Percentiles rank a stretch among this genome's conserved stretches.
Conservation (phyloP, 495 filamentous ascomycete genomes). For the Xylaria acuta region DNA sequence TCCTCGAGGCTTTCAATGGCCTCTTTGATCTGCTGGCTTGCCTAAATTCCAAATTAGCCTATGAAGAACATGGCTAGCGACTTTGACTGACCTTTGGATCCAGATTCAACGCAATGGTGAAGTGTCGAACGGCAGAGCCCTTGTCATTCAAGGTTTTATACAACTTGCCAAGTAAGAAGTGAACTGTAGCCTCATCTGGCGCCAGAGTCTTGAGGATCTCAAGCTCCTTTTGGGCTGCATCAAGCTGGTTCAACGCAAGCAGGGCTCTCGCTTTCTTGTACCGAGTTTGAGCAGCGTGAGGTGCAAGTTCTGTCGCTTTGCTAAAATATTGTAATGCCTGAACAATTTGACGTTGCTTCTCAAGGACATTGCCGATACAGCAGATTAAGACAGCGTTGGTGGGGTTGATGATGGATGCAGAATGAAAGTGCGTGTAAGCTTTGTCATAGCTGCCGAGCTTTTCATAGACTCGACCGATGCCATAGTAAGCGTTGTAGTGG, state of each 20-base stretch:
- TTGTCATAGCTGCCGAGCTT: constrained; percentile 92
- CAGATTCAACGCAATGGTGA: constrained; percentile 91
- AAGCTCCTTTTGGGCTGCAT: constrained; percentile 77
- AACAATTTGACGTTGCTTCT: constrained; percentile 80
- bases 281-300: constrained; percentile 77
- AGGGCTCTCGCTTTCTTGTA: constrained; percentile 92
- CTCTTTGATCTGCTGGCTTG: constrained; percentile 88
- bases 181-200: constrained; percentile 94
- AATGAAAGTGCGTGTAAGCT: constrained; percentile 87
- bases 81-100: constrained; percentile 80
- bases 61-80: not conserved
- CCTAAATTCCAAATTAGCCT: constrained; percentile 59
- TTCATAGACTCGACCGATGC: constrained; percentile 89
- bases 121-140: constrained; percentile 82
- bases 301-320: constrained; percentile 80
- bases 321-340: constrained; percentile 81
- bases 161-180: constrained; percentile 86
- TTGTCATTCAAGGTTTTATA: constrained; percentile 84
- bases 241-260: constrained; percentile 73
- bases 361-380: constrained; percentile 86
- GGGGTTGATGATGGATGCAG: constrained; percentile 85
- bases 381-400: constrained; percentile 88
- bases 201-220: constrained; percentile 85
- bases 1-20: constrained; percentile 90
- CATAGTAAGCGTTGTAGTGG: constrained; percentile 98